Conservation (phyloP, 106 monocot genomes). For the Amphibolis antarctica region DNA sequence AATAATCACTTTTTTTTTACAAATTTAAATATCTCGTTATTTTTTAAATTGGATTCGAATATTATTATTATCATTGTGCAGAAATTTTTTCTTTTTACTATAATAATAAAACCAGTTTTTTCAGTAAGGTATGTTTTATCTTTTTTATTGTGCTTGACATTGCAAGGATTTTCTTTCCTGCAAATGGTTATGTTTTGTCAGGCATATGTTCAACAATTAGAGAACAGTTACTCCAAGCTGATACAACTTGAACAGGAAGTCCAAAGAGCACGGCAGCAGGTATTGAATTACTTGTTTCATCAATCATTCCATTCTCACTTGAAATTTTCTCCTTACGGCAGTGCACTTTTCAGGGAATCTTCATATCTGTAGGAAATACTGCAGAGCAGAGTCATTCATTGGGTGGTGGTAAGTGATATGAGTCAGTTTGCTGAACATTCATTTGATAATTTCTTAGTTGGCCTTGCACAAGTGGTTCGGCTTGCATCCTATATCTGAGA, state of each 20-base stretch:
- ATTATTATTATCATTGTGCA: too few species aligned
- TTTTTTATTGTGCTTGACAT: too few species aligned
- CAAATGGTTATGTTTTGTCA: constrained; percentile 13
- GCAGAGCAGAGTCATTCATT: constrained; percentile 42
- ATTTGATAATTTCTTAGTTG: background rate
- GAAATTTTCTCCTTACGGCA: background rate
- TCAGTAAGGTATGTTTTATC: too few species aligned
- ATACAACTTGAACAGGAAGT: constrained; percentile 79
- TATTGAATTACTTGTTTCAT: background rate
- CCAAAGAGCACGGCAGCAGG: constrained; percentile 59
- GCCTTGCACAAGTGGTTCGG: too few species aligned
- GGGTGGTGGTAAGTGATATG: constrained; percentile 27
- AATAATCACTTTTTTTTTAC: too few species aligned
- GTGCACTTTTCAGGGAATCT: constrained; percentile 33
- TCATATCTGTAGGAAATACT: constrained; percentile 29
- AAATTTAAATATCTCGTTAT: too few species aligned
- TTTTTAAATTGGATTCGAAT: too few species aligned
- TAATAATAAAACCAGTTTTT: too few species aligned
- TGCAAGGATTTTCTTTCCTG: too few species aligned
- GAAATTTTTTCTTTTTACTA: too few species aligned
- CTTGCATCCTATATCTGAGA: background rate
- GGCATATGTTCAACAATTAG: constrained; percentile 83
- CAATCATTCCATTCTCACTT: background rate
- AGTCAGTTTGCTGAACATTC: background rate
- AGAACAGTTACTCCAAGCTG: constrained; percentile 59